Evolutionary conservation across 2,329 filamentous ascomycete genomes (phyloP), one percentile per base, ranked within the genome.

Genomic region (Ophiostoma montium): DNA sequence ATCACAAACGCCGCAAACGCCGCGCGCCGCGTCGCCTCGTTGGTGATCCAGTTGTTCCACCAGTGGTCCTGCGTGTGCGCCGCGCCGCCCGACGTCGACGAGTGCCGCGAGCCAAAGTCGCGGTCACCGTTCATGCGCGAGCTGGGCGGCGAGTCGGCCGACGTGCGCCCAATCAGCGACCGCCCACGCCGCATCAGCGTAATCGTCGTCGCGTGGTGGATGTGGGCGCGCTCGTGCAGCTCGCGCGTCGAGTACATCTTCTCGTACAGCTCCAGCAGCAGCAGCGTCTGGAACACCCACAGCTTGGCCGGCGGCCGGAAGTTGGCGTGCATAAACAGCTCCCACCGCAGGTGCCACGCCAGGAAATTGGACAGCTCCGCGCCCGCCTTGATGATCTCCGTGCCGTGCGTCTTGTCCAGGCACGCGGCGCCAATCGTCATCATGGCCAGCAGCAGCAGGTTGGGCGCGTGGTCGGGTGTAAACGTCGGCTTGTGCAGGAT

Each of bases 211-310:
- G 90, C 90, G 61, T 98, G 92, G 60, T 96, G 90, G 42, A 96
- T 95, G 58, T 96, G 90, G 1, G 90, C 90, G 56, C 92, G 76
- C 65, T 98, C 92, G 63, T 98, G 92, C 31, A 96, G 70, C 51
- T 86, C 82, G 55, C 89, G 77, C 0, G 90, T 95, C 35, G 88
- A 92, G 63, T 90, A 96, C 84, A 95, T 92, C 71, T 98, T 98
- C 67, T 98, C 92, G 59, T 94, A 96, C 0, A 95, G 69, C 62
- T 98, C 92, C 12, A 96, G 72, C 5, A 96, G 72, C 5, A 96
- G 70, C 47, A 96, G 68, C 1, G 90, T 82, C 62, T 96, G 92
- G 67, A 96, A 96, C 0, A 95, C 79, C 90, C 90, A 98, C 8
- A 98, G 68, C 65, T 94, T 95, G 9, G 90, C 90, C 0, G 92